Conservation (phyloP, 306 rosid genomes). For the Senna tora region DNA sequence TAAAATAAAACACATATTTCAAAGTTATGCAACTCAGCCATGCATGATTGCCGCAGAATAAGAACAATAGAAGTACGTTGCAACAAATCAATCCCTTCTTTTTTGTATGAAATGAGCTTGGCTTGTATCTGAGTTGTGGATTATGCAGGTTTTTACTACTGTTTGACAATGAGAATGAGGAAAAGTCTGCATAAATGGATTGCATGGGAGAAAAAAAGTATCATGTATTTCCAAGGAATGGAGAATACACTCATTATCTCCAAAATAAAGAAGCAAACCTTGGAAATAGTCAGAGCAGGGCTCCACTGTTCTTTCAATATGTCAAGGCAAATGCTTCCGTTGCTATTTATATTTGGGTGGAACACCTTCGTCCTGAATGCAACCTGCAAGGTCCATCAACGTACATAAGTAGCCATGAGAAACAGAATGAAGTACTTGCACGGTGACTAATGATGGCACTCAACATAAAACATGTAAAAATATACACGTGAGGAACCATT, state of each 20-base stretch:
- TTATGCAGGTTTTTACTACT: neutral
- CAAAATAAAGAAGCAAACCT: slow-evolving; percentile 51
- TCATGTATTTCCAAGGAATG: slow-evolving; percentile 13
- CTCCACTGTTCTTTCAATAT: slow-evolving; percentile 97
- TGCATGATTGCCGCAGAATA: neutral
- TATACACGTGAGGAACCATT: neutral
- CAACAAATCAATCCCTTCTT: neutral
- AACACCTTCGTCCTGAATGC: slow-evolving; percentile 96
- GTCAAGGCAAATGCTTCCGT: slow-evolving; percentile 96
- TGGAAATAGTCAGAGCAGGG: slow-evolving; percentile 92
- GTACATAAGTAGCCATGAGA: slow-evolving; percentile 19
- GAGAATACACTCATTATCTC: neutral
- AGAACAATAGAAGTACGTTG: neutral
- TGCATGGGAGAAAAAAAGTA: neutral
- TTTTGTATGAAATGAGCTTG: neutral
- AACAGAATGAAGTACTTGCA: slow-evolving; percentile 6
- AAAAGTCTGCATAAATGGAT: neutral
- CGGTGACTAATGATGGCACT: too few relatives aligned
- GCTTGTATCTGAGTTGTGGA: neutral
- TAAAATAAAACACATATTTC: neutral
- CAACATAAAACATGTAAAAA: neutral
- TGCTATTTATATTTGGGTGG: slow-evolving; percentile 94
- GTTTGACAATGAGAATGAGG: neutral
- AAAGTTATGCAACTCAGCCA: slow-evolving; percentile 1
- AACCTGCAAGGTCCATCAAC: slow-evolving; percentile 60